These are phyloP conservation scores for Colletotrichum ledebouriae DNA, from an alignment of 2,329 filamentous ascomycete genomes.

Conservation along the genomic window DNA sequence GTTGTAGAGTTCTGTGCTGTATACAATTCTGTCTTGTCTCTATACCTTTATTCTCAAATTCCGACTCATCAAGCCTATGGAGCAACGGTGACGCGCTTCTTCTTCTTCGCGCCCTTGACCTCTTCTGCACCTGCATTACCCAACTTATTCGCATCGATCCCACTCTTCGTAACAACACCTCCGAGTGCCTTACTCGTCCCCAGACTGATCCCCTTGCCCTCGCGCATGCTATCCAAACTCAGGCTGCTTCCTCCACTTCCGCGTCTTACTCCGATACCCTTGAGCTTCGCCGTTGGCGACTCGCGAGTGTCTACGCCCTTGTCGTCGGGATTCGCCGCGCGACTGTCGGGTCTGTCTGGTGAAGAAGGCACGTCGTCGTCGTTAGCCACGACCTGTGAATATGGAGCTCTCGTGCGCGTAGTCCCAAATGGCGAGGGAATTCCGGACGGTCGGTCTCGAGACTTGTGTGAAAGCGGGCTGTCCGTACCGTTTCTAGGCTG, in stretches of 20 bases:
- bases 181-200: constrained; percentile 53
- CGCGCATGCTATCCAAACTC: constrained; percentile 56
- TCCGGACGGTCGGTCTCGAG: constrained; percentile 27
- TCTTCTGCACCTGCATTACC: constrained; percentile 39
- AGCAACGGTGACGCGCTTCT: constrained; percentile 39
- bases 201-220: constrained; percentile 57
- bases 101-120: constrained; percentile 37
- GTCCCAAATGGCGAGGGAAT: constrained; percentile 41
- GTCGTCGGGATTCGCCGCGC: constrained; percentile 29
- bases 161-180: constrained; percentile 52
- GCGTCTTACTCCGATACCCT: constrained; percentile 48
- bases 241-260: constrained; percentile 53
- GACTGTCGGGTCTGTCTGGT: constrained; percentile 39
- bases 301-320: constrained; percentile 29
- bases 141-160: constrained; percentile 43
- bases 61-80: constrained; percentile 20
- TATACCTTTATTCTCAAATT: constrained; percentile 5
- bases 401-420: constrained; percentile 30
- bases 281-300: constrained; percentile 47
- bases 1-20: background rate
- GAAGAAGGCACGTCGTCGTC: constrained; percentile 42
- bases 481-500: constrained; percentile 31
- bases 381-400: constrained; percentile 28
- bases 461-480: constrained; percentile 22
- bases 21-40: constrained; percentile 8